A percentile compares a stretch with the other conserved stretches of the same genome.
These are phyloP conservation scores for Friedmanniomyces simplex DNA, from an alignment of 495 filamentous ascomycete genomes.

Conservation along the genomic window DNA sequence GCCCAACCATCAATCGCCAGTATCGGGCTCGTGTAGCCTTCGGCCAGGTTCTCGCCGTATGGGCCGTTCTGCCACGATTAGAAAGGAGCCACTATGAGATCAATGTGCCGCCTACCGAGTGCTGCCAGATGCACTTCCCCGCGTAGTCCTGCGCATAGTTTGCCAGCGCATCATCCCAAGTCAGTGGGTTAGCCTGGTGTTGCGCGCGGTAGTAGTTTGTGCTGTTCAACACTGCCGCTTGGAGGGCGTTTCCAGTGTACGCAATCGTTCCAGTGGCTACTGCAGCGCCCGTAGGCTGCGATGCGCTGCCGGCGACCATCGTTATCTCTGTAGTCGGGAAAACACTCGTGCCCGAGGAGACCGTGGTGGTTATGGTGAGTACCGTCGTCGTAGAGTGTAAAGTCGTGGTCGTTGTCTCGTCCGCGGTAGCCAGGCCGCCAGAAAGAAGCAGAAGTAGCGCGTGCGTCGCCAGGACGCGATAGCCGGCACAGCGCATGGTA, in stretches of 20 bases:
- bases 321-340: not conserved
- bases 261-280: not conserved
- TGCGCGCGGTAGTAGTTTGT: constrained; percentile 57
- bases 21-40: constrained; percentile 51
- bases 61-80: constrained; percentile 44
- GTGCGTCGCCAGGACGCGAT: constrained; percentile 5
- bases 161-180: constrained; percentile 57
- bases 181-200: constrained; percentile 51
- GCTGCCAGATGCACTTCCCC: constrained; percentile 47
- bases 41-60: constrained; percentile 70
- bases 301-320: no score
- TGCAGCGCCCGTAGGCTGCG: not conserved
- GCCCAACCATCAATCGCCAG: constrained; percentile 58
- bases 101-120: constrained; percentile 51
- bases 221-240: constrained; percentile 44
- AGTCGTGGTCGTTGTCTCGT: constrained; percentile 9
- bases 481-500: not conserved
- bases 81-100: no score
- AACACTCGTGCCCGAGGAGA: not conserved
- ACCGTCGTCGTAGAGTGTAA: constrained; percentile 11
- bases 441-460: not conserved
- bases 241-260: constrained; percentile 11
- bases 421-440: not conserved
- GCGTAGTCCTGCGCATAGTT: constrained; percentile 45
- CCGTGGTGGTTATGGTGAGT: constrained; percentile 9